phyloP scores from a whole-genome alignment of 495 filamentous ascomycete genomes.

The Pyrenopolyporus hunteri region DNA sequence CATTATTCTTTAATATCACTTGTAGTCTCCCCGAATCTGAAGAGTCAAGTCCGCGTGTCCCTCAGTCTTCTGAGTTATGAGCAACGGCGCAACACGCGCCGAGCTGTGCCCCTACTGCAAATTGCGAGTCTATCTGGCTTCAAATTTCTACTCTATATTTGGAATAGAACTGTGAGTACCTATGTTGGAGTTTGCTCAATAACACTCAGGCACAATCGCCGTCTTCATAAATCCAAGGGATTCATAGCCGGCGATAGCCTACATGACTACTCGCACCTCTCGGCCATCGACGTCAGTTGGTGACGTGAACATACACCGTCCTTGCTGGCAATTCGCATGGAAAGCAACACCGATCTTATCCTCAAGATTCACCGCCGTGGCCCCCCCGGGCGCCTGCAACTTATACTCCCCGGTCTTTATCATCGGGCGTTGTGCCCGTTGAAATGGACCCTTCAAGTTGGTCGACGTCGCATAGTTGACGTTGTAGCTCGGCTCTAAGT shows the following conservation, averaged over 20 bases:
- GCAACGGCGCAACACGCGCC: background rate
- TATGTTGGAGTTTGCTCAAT: no score
- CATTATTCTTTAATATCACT: slow-evolving; percentile 9
- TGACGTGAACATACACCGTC: slow-evolving; percentile 46
- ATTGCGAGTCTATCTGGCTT: no score
- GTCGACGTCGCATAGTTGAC: slow-evolving; percentile 58
- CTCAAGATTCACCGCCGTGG: slow-evolving; percentile 46
- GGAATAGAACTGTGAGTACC: no score
- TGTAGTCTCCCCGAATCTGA: slow-evolving; percentile 1
- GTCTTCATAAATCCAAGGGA: background rate
- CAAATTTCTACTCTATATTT: no score
- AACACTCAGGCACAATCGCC: no score
- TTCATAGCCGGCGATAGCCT: background rate
- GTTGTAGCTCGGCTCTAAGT: slow-evolving; percentile 55
- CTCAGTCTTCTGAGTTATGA: background rate
- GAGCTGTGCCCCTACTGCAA: background rate
- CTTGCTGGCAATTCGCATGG: slow-evolving; percentile 56
- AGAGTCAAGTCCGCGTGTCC: no score
- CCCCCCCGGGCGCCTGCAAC: slow-evolving; percentile 60
- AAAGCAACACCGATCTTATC: slow-evolving; percentile 57
- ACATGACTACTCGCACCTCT: slow-evolving; percentile 23
- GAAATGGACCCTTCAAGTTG: slow-evolving; percentile 53
- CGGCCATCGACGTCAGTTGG: slow-evolving; percentile 14
- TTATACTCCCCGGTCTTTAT: slow-evolving; percentile 50
- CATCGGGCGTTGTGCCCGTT: slow-evolving; percentile 46